Evolutionary conservation across 306 rosid species (phyloP).

Genomic region (Gastrolobium bilobum): DNA sequence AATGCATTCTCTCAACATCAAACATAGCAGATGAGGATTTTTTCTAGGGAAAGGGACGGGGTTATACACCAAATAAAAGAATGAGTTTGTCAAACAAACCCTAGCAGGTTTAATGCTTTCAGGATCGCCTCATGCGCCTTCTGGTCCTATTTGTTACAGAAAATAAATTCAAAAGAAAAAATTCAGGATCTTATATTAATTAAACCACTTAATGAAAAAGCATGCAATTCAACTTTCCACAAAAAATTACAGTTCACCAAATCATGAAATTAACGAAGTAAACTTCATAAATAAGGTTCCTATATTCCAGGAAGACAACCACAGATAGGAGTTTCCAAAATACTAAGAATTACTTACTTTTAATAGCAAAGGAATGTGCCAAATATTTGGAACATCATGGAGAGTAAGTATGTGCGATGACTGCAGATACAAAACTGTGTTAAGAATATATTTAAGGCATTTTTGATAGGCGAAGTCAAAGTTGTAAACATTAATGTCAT

Average conservation of each 20-base stretch:
- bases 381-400: constrained; percentile 94
- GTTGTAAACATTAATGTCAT: constrained; percentile 36
- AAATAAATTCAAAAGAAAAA: constrained; percentile 45
- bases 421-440: constrained; percentile 59
- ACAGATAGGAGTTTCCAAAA: background rate
- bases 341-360: constrained; percentile 63
- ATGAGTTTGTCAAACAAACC: constrained; percentile 65
- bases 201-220: constrained; percentile 29
- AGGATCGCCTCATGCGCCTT: constrained; percentile 89
- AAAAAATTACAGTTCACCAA: constrained; percentile 2
- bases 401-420: constrained; percentile 79
- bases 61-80: constrained; percentile 35
- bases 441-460: background rate
- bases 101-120: constrained; percentile 76
- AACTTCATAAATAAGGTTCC: constrained; percentile 25
- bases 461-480: constrained; percentile 28
- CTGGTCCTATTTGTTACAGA: constrained; percentile 71
- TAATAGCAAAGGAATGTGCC: constrained; percentile 94
- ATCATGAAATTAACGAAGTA: constrained; percentile 12
- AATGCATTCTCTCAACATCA: constrained; percentile 11
- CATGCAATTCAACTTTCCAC: constrained; percentile 25
- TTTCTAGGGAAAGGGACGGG: constrained; percentile 23
- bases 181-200: constrained; percentile 42
- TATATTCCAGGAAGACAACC: constrained; percentile 22
- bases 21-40: constrained; percentile 14